phyloP scores from a whole-genome alignment of 331 rosid species.

The Saraca asoca region DNA sequence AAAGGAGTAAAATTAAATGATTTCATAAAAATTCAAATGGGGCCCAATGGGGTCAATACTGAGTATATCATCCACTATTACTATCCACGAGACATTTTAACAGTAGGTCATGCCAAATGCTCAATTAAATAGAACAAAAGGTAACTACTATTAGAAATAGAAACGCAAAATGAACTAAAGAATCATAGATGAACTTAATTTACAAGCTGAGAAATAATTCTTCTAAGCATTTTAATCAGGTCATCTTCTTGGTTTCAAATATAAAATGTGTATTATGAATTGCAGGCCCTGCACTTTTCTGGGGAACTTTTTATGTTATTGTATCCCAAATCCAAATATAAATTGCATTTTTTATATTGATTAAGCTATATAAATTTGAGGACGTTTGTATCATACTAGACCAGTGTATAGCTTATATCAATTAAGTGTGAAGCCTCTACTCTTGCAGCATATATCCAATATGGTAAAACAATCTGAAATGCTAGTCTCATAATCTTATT shows the following conservation, averaged over 20 bases:
- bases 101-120: not conserved
- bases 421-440: no score
- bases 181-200: no score
- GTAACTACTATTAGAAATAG: no score
- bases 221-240: not conserved
- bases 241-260: constrained; percentile 37
- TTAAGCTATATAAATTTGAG: no score
- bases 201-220: not conserved
- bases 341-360: no score
- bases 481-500: no score
- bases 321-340: no score
- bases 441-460: no score
- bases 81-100: not conserved
- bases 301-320: constrained; percentile 4
- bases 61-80: constrained; percentile 11
- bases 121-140: no score
- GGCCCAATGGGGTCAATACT: not conserved
- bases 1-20: not conserved
- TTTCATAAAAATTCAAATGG: constrained; percentile 25
- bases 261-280: constrained; percentile 9
- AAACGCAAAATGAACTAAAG: not conserved
- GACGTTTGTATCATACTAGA: no score
- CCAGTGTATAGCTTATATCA: no score
- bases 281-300: constrained; percentile 8
- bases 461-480: no score